These are phyloP conservation scores for Phyllosticta citrichinensis DNA, from an alignment of 2,329 filamentous ascomycete genomes.

Conservation along the genomic window DNA sequence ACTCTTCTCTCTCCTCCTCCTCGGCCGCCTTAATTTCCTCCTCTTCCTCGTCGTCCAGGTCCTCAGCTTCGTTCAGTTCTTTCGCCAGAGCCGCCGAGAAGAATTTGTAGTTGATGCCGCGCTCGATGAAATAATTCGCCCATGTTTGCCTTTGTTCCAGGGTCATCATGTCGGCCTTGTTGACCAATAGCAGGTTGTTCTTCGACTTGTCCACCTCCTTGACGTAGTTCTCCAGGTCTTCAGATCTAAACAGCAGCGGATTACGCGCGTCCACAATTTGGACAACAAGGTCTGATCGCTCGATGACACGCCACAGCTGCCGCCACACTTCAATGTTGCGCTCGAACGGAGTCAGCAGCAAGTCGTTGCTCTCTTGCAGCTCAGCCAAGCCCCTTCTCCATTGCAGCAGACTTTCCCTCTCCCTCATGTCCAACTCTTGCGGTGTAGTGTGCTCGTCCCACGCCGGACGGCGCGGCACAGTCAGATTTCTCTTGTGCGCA, in stretches of 20 bases:
- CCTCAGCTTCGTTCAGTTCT: constrained; percentile 68
- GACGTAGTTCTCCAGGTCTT: constrained; percentile 88
- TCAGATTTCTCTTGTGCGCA: constrained; percentile 67
- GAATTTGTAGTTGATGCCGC: constrained; percentile 83
- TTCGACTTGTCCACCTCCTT: constrained; percentile 84
- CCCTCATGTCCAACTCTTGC: constrained; percentile 65
- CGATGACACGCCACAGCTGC: constrained; percentile 95
- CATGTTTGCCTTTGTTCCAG: constrained; percentile 68
- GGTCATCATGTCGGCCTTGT: constrained; percentile 99
- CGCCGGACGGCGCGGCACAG: constrained; percentile 77
- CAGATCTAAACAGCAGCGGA: constrained; percentile 84
- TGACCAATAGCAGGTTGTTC: constrained; percentile 84
- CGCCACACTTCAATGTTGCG: constrained; percentile 96
- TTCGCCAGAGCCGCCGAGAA: constrained; percentile 92
- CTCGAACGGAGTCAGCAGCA: constrained; percentile 97
- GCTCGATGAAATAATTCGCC: constrained; percentile 75
- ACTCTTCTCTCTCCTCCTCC: constrained; percentile 35
- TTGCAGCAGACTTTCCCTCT: constrained; percentile 70
- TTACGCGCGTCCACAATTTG: constrained; percentile 98
- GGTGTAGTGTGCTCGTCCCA: constrained; percentile 85
- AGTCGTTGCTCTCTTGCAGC: constrained; percentile 83
- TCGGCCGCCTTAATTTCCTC: constrained; percentile 27
- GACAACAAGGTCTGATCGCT: constrained; percentile 87
- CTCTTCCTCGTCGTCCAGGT: constrained; percentile 43
- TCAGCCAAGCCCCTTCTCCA: constrained; percentile 90